Base-by-base conservation (phyloP, 495 filamentous ascomycete genomes). In the Podospora tetraspora region DNA sequence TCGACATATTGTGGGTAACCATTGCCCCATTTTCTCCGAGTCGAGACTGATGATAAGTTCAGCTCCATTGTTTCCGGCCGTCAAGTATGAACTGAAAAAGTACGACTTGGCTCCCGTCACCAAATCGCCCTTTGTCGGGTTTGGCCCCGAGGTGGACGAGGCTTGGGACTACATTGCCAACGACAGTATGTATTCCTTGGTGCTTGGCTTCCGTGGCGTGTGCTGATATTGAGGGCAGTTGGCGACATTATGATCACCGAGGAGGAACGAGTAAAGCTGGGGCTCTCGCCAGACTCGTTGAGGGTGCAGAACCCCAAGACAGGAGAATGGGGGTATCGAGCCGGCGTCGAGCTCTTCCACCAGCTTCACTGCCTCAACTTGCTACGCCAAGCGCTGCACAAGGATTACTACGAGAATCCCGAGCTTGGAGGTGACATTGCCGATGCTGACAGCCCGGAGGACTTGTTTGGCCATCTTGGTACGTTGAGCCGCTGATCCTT, bases 321-420 rank as follows among this genome's bases (percentile, higher is more conserved):
- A 8, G 82, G 82, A 23, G 79, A 82, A 62, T 78, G 80, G 61
- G 83, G 83, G 0, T 85, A 83, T 68, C 76, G 84, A 13, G 81
- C 84, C 1, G 83, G 81, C 8, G 71, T 87, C n/a, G 84, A 87
- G 62, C 82, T 85, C 2, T 85, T 87, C 74, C 83, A 87, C 72
- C 83, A 87, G 72, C 75, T 87, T 22, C 83, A 84, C 69, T 87
- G 85, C 73, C 73, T 86, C 57, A 84, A 86, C 69, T 70, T 85
- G 23, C 62, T 85, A 4, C 78, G 85, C 13, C 81, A 84, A 60
- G 77, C 81, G 12, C 77, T 82, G 2, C 82, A 85, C 70, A 81
- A 79, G 29, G 80, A 85, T 16, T 81, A 86, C 68, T 84, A 84
- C 69, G 70, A 75, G 22, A 73, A 79, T 19, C 64, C 80, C 22